Evolutionary conservation across 2,329 filamentous ascomycete genomes (phyloP), one percentile per base, ranked within the genome.

Genomic region (Xylariales sp.): DNA sequence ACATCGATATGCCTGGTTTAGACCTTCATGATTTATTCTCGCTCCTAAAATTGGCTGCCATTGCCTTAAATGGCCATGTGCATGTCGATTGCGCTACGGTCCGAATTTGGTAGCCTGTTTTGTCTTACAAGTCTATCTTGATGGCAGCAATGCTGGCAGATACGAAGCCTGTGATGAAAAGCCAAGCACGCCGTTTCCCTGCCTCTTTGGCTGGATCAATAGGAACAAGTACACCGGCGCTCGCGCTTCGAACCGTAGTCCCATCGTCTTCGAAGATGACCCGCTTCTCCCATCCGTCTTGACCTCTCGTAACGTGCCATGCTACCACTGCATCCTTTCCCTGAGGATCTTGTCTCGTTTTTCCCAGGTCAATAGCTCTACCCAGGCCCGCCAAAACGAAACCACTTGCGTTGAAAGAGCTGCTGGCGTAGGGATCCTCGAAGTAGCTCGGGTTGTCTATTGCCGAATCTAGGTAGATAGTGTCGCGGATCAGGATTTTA

Each of bases 371-470:
- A 3, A 65, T 20, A 0, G 47, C 63, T 10, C 61, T 61, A 0
- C 63, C 52, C 0, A 80, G 29, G 1, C 78, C 77, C 0, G 69
- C 62, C 0, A 72, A 48, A 1, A 82, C 52, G 34, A 72, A 74
- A 0, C 77, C 76, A 38, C 75, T 79, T 15, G 59, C 56, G 0
- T 48, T 56, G 0, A 46, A 43, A 23, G 38, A 19, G 25, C 25
- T 20, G 1, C 59, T 61, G 2, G 65, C 58, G 30, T 70, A 79
- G 0, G 72, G 67, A 36, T 83, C 78, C 0, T 52, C 40, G 48
- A 76, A 83, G 53, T 72, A 82, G 46, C 54, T 69, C 0, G 78
- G 77, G 42, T 83, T 83, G 47, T 83, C 78, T 11, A 74, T 56
- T 4, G 62, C 48, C 2, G 62, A 61, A 24, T 72, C 66, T 4